phyloP scores from a whole-genome alignment of 176 grass and related monocot genomes.

The Cenchrus purpureus region DNA sequence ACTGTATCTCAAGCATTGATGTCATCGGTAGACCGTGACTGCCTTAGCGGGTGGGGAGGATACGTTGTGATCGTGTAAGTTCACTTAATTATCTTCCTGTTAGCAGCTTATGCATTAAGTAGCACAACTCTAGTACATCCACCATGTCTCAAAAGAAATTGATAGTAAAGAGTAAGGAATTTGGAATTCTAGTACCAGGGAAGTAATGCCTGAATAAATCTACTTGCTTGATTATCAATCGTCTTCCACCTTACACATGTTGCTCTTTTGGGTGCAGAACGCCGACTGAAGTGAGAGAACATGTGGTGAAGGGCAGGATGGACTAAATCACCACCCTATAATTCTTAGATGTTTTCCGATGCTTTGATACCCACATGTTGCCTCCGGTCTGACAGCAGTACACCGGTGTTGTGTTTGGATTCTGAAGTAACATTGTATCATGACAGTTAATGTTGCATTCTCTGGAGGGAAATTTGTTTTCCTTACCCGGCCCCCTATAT shows the following conservation, averaged over 20 bases:
- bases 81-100: slow-evolving; percentile 9
- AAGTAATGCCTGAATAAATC: background rate
- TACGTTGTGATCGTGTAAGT: slow-evolving; percentile 94
- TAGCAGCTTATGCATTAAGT: background rate
- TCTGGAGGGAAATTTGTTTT: slow-evolving; percentile 11
- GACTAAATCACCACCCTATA: slow-evolving; percentile 52
- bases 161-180: background rate
- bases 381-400: slow-evolving; percentile 1
- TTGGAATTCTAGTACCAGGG: background rate
- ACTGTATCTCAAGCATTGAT: slow-evolving; percentile 91
- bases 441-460: slow-evolving; percentile 12
- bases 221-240: background rate
- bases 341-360: slow-evolving; percentile 10
- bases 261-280: slow-evolving; percentile 55
- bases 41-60: slow-evolving; percentile 95
- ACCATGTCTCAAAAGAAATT: background rate
- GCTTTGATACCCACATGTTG: slow-evolving; percentile 1
- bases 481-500: background rate
- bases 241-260: slow-evolving; percentile 16
- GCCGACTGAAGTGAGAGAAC: slow-evolving; percentile 84
- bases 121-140: background rate
- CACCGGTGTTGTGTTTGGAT: slow-evolving; percentile 19
- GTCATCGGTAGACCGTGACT: slow-evolving; percentile 91
- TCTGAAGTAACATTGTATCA: slow-evolving; percentile 37
- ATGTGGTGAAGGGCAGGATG: slow-evolving; percentile 89